Percentiles rank a stretch among this genome's conserved stretches.
These are phyloP conservation scores for Trichoderma endophyticum DNA, from an alignment of 2,329 filamentous ascomycete genomes.

Conservation along the genomic window DNA sequence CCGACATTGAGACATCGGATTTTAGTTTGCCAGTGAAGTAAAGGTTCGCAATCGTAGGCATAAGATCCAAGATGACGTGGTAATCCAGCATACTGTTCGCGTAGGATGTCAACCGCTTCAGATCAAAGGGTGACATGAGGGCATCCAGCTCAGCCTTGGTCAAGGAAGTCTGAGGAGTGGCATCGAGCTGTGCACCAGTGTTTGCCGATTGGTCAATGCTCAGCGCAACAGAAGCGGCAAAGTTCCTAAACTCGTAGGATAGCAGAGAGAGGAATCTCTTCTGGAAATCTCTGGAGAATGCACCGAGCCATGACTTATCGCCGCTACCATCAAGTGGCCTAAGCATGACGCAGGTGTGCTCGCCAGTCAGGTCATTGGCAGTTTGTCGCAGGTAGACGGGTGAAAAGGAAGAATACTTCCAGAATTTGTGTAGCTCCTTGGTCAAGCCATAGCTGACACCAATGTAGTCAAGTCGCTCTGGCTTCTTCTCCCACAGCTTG, in stretches of 20 bases:
- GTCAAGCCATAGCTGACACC: slow-evolving; percentile 96
- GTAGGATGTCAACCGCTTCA: slow-evolving; percentile 92
- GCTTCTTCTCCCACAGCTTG: slow-evolving; percentile 77
- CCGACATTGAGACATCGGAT: slow-evolving; percentile 64
- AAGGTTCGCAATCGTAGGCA: slow-evolving; percentile 75
- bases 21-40: slow-evolving; percentile 81
- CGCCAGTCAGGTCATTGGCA: slow-evolving; percentile 90
- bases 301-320: slow-evolving; percentile 81
- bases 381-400: slow-evolving; percentile 95
- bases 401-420: slow-evolving; percentile 82
- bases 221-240: slow-evolving; percentile 73
- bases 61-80: slow-evolving; percentile 90
- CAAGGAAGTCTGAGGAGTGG: slow-evolving; percentile 50
- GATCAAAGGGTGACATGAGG: slow-evolving; percentile 82
- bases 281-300: slow-evolving; percentile 91
- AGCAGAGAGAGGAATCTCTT: slow-evolving; percentile 86
- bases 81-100: slow-evolving; percentile 97
- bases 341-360: slow-evolving; percentile 98
- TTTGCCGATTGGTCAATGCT: slow-evolving; percentile 85
- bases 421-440: slow-evolving; percentile 85
- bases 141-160: slow-evolving; percentile 73
- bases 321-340: slow-evolving; percentile 67
- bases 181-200: slow-evolving; percentile 65
- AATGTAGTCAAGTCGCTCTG: slow-evolving; percentile 81
- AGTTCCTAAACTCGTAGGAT: slow-evolving; percentile 87